A percentile compares a stretch with the other conserved stretches of the same genome.
Conservation (phyloP, 306 rosid genomes). For the Cicer arietinum region DNA sequence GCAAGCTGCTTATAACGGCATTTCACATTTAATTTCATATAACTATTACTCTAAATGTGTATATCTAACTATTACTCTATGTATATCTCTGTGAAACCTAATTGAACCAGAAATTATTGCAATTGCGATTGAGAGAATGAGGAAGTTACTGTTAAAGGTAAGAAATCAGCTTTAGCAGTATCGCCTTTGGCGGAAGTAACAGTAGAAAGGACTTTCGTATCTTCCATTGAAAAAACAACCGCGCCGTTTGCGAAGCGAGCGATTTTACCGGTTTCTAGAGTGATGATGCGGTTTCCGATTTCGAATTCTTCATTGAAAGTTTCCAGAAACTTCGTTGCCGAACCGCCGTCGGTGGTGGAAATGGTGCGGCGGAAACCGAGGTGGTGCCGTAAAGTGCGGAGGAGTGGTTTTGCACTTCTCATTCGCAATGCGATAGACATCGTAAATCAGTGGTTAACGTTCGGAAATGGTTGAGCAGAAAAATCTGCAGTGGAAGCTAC, state of each 20-base stretch:
- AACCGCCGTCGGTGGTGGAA: constrained; percentile 67
- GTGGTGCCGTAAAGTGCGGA: constrained; percentile 12
- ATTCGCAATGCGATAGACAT: not conserved
- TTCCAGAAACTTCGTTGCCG: constrained; percentile 61
- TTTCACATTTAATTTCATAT: too few species aligned
- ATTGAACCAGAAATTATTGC: not conserved
- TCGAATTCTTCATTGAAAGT: constrained; percentile 79
- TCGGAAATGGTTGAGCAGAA: not conserved
- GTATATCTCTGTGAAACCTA: not conserved
- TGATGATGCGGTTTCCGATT: constrained; percentile 68
- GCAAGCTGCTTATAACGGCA: too few species aligned
- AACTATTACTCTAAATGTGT: too few species aligned
- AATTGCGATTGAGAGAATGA: not conserved
- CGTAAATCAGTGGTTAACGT: not conserved
- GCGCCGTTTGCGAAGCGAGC: constrained; percentile 93
- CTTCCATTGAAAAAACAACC: constrained; percentile 72
- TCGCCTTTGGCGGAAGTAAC: constrained; percentile 72
- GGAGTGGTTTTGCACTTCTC: constrained; percentile 8
- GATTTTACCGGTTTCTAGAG: constrained; percentile 79
- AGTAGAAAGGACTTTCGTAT: constrained; percentile 77
- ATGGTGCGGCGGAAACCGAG: constrained; percentile 62
- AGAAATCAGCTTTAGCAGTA: constrained; percentile 71
- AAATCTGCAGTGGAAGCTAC: not conserved
- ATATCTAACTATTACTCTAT: too few species aligned
- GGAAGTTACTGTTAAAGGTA: constrained; percentile 79